Evolutionary conservation across 345 rosid species (phyloP), one percentile per base, ranked within the genome.

Genomic region (Citrus australasica): DNA sequence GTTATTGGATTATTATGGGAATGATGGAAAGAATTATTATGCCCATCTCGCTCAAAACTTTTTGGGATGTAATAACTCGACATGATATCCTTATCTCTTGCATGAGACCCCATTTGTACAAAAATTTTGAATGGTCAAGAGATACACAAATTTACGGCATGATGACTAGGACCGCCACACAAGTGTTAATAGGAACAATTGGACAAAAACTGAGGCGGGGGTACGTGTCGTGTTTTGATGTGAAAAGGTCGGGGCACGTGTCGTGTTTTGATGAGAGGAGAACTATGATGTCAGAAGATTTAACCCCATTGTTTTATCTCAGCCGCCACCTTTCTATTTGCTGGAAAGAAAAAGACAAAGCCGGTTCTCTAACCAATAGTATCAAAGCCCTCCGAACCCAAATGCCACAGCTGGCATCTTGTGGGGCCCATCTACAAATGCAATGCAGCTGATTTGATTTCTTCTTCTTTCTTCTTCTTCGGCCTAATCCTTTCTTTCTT

Each of bases 291-390:
- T 76, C 81, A 86, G 30, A 22, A 32, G 71, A 76, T 74, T 6
- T 0, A 70, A 77, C 27, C 70, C 71, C 85, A 78, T 74, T 67
- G 58, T 35, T 62, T 27, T 13, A 0, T 53, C 64, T 62, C 30
- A 86, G 92, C 92, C 92, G 93, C 89, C 92, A 83, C 77, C 79
- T 77, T 73, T 78, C 27, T 2, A 48, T 71, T 37, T 37, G 82
- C 71, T n/a, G 76, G 48, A 66, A 78, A 67, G 77, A 78, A 64
- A 70, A 70, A 71, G 76, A 22, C 27, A n/a, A 73, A 51, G 64
- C 74, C 9, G 5, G 73, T 35, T 19, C 70, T 48, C 79, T 33
- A 42, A 0, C 60, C 37, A 33, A 30, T 72, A 22, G 71, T 51
- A 40, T 79, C 67, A 8, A 40, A 69, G 28, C 55, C 51, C 38